Base-by-base conservation (phyloP, 495 filamentous ascomycete genomes). In the Trypethelium eluteriae region DNA sequence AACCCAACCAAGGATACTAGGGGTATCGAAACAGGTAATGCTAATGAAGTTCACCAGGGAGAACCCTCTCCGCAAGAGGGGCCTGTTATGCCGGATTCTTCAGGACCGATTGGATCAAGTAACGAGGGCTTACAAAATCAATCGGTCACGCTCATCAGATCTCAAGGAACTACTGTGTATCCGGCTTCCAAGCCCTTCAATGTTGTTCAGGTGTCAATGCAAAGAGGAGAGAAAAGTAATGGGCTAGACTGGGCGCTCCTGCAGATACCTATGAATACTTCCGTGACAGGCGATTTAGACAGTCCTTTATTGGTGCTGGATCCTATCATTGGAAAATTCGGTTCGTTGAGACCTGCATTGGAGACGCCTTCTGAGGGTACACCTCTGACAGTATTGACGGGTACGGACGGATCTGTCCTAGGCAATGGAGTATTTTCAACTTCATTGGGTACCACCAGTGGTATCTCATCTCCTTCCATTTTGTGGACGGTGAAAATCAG, bases 201-300 rank as follows among this genome's bases (percentile, higher is more conserved):
- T 14, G 49, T 53, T 53, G 9, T 1, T n/a, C 49, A 18, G 49
- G n/a, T 53, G 16, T 53, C n/a, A 18, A 18, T 14, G 49, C 49
- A 53, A n/a, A 53, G n/a, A 14, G 49, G 49, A 53, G 49, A 53
- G 11, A 5, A 5, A 14, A 53, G 49, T 53, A 53, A n/a, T n/a
- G 49, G n/a, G 18, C n/a, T 53, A 53, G 49, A 53, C 49, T 53
- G 49, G 49, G 49, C 49, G 49, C 49, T 53, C 49, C n/a, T 53
- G 49, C 49, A 18, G 12, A 5, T 53, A 53, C 49, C 49, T 53
- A n/a, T n/a, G 10, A 53, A 18, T 5, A 11, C 18, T n/a, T 53
- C 5, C 18, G 11, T 53, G 18, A 14, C 10, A 5, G 12, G 12
- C n/a, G n/a, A 18, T 53, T 18, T 14, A 25, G n/a, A 53, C 11